phyloP scores from a whole-genome alignment of 805 yeast species.

The Schwanniomyces occidentalis region DNA sequence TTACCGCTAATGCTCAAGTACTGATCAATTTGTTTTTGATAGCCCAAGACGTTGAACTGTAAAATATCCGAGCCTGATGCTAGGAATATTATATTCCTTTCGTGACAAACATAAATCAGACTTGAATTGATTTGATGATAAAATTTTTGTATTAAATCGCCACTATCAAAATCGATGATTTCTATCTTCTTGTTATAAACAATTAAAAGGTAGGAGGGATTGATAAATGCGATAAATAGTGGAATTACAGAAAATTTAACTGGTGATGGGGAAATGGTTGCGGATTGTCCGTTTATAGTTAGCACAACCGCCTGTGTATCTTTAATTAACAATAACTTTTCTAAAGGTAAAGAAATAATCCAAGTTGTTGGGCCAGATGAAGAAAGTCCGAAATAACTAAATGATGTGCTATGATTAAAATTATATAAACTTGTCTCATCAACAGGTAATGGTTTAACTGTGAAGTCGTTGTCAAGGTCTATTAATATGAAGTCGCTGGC shows the following conservation, averaged over 20 bases:
- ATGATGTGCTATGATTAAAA: constrained; percentile 26
- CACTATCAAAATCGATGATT: constrained; percentile 33
- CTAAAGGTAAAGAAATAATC: constrained; percentile 16
- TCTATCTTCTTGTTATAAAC: constrained; percentile 34
- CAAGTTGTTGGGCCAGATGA: constrained; percentile 27
- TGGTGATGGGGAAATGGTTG: constrained; percentile 14
- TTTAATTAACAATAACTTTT: constrained; percentile 27
- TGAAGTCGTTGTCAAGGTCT: constrained; percentile 19
- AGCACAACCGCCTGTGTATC: constrained; percentile 31
- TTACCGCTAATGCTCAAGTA: constrained; percentile 25
- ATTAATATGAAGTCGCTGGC: constrained; percentile 26
- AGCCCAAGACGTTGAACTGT: constrained; percentile 27
- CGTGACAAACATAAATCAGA: constrained; percentile 17
- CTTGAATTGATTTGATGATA: constrained; percentile 30
- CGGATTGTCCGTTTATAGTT: constrained; percentile 7
- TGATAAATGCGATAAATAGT: constrained; percentile 21
- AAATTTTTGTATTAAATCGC: constrained; percentile 35
- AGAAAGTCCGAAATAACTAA: constrained; percentile 40
- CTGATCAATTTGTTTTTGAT: constrained; percentile 38
- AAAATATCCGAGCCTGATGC: constrained; percentile 31
- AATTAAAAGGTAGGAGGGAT: constrained; percentile 34
- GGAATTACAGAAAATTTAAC: constrained; percentile 29
- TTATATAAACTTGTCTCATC: constrained; percentile 19
- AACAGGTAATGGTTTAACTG: constrained; percentile 14
- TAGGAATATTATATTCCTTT: constrained; percentile 14